Conservation (phyloP, 2,329 filamentous ascomycete genomes). For the Penicillium psychrosexuale region DNA sequence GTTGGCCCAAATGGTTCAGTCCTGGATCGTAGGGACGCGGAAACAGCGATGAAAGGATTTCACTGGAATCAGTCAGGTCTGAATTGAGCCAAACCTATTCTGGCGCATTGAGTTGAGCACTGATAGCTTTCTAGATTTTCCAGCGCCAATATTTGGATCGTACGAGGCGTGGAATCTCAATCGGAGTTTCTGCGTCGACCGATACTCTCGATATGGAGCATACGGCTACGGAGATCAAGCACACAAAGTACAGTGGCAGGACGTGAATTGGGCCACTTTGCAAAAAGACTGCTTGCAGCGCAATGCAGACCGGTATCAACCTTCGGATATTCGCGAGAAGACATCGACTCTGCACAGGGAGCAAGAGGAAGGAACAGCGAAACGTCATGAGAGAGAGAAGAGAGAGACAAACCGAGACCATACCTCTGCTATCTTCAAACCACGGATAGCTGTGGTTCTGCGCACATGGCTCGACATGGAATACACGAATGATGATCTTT, state of each 20-base stretch:
- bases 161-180: slow-evolving; percentile 13
- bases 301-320: slow-evolving; percentile 54
- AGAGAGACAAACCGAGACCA: not conserved
- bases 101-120: not conserved
- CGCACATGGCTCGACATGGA: slow-evolving; percentile 76
- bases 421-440: slow-evolving; percentile 8
- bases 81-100: not conserved
- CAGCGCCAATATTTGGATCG: slow-evolving; percentile 8
- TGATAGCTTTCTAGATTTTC: slow-evolving; percentile 1
- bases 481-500: slow-evolving; percentile 75
- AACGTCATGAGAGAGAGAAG: not conserved
- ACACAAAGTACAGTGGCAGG: slow-evolving; percentile 50
- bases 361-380: not conserved
- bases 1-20: not conserved
- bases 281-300: slow-evolving; percentile 63
- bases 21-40: not conserved
- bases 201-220: slow-evolving; percentile 7
- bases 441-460: slow-evolving; percentile 73
- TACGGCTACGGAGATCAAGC: slow-evolving; percentile 5
- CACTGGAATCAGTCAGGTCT: not conserved
- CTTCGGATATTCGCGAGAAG: not conserved
- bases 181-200: slow-evolving; percentile 5
- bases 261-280: slow-evolving; percentile 66
- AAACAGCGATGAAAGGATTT: not conserved
- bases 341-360: slow-evolving; percentile 1